phyloP scores from a whole-genome alignment of 192 early-diverging fungal species.

The Backusella psychrophila region DNA sequence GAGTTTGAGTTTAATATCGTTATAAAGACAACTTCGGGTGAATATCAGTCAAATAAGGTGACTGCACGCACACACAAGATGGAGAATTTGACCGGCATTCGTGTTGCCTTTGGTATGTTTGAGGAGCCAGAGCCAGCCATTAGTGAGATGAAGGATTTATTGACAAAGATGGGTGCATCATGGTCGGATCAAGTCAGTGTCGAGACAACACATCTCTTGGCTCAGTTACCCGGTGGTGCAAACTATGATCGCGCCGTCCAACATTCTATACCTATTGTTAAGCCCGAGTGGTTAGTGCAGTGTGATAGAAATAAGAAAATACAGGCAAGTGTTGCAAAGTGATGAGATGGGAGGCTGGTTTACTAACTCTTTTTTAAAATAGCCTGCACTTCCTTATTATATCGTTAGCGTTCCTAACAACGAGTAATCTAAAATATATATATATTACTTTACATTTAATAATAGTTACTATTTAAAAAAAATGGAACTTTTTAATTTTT shows the following conservation, averaged over 20 bases:
- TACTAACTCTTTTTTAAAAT: not conserved
- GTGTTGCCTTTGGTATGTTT: conserved; percentile 93
- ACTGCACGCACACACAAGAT: conserved; percentile 83
- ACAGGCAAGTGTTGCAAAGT: conserved; percentile 45
- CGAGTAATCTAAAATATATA: conserved; percentile 3
- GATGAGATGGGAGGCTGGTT: not conserved
- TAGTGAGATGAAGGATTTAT: conserved; percentile 68
- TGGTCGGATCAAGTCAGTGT: conserved; percentile 83
- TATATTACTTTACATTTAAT: conserved; percentile 2
- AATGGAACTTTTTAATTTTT: not conserved
- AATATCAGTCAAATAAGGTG: conserved; percentile 74
- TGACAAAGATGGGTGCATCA: conserved; percentile 83
- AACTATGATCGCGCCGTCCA: conserved; percentile 87
- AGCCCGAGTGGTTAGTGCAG: conserved; percentile 91
- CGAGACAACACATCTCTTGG: conserved; percentile 92
- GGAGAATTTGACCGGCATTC: conserved; percentile 97
- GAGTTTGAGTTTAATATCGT: conserved; percentile 90
- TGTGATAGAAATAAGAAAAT: conserved; percentile 90
- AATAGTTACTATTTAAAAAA: not conserved
- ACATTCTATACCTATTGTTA: conserved; percentile 93
- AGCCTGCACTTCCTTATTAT: conserved; percentile 57
- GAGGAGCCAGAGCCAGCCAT: conserved; percentile 68
- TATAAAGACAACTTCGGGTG: conserved; percentile 90
- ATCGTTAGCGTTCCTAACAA: conserved; percentile 39
- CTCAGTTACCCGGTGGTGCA: conserved; percentile 77